Evolutionary conservation across 129 eudicot genomes (phyloP).

Genomic region (Rutidosis leptorrhynchoides): DNA sequence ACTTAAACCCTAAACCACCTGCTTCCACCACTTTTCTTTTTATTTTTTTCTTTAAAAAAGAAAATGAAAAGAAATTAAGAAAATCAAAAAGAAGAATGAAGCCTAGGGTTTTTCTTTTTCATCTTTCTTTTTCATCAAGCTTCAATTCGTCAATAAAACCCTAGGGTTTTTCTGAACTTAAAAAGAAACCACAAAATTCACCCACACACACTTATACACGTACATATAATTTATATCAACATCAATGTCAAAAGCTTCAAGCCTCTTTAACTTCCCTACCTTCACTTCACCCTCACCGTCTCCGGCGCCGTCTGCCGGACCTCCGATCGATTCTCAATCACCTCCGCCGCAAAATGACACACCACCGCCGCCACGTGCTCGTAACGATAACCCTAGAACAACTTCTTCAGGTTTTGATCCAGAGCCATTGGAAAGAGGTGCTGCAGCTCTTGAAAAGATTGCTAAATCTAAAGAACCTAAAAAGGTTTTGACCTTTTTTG

Average conservation of each 20-base stretch:
- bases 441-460: constrained; percentile 51
- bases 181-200: not conserved
- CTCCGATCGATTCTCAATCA: constrained; percentile 30
- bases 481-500: constrained; percentile 40
- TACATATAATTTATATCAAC: not conserved
- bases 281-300: constrained; percentile 40
- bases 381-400: constrained; percentile 79
- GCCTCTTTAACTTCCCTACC: constrained; percentile 57
- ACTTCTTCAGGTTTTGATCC: constrained; percentile 87
- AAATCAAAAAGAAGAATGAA: constrained; percentile 17
- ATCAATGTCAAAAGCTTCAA: constrained; percentile 55
- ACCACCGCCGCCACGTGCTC: constrained; percentile 31
- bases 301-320: constrained; percentile 28
- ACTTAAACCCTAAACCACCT: constrained; percentile 79
- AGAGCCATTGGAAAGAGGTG: constrained; percentile 84
- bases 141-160: constrained; percentile 9
- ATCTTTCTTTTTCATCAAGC: constrained; percentile 63
- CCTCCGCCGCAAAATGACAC: constrained; percentile 22
- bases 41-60: too few relatives aligned
- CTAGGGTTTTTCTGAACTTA: not conserved
- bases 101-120: constrained; percentile 15
- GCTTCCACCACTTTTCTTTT: not conserved
- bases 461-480: constrained; percentile 51
- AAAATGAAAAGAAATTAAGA: not conserved
- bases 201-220: not conserved